Percentiles rank a stretch among this genome's conserved stretches.
Conservation (phyloP, 768 basidiomycete genomes). For the Mrakia hoshinonis region DNA sequence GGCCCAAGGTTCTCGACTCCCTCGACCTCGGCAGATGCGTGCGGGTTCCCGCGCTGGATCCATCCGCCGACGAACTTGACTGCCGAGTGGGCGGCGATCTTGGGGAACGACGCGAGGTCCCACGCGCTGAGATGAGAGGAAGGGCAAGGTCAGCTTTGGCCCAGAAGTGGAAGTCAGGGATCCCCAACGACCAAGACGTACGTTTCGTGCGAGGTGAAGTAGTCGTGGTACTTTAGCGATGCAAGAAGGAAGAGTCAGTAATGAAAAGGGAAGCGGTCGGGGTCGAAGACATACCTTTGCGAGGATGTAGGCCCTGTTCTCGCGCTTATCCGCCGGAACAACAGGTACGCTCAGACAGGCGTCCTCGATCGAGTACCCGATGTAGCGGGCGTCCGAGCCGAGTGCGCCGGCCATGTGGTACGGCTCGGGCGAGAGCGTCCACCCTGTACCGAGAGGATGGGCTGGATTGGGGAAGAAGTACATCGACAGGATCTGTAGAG, state of each 20-base stretch:
- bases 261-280: background rate
- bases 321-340: slow-evolving; percentile 14
- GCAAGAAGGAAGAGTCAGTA: background rate
- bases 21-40: background rate
- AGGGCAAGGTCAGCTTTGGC: background rate
- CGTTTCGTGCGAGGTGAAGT: slow-evolving; percentile 14
- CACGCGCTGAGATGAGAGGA: slow-evolving; percentile 9
- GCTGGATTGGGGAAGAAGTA: slow-evolving; percentile 27
- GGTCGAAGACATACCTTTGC: slow-evolving; percentile 17
- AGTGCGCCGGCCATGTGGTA: slow-evolving; percentile 18
- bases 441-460: slow-evolving; percentile 25
- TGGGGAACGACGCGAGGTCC: slow-evolving; percentile 4
- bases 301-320: slow-evolving; percentile 21
- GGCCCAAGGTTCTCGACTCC: slow-evolving; percentile 23
- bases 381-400: slow-evolving; percentile 24
- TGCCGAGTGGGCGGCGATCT: background rate
- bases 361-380: slow-evolving; percentile 26
- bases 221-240: slow-evolving; percentile 15
- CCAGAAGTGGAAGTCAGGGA: background rate
- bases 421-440: slow-evolving; percentile 28
- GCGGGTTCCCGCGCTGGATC: background rate
- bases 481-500: slow-evolving; percentile 20
- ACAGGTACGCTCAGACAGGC: background rate
- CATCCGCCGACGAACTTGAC: slow-evolving; percentile 23
- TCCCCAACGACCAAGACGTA: background rate